Percentiles rank a stretch among this genome's conserved stretches.
Evolutionary conservation across 768 basidiomycete species (phyloP).

Genomic region (Russula ochroleuca): DNA sequence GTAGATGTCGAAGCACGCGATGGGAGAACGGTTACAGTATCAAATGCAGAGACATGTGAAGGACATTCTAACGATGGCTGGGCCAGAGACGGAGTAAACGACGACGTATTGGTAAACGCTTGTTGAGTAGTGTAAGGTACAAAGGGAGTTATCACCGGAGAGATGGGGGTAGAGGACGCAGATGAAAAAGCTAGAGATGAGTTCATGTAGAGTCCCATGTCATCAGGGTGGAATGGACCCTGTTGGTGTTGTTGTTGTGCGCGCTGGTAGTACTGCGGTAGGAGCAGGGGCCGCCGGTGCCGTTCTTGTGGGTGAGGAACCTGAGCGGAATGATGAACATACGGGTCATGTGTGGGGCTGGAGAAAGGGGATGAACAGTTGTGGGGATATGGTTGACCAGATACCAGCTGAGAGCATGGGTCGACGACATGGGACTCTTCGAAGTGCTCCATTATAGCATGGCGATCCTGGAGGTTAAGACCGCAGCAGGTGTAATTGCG

Average conservation of each 20-base stretch:
- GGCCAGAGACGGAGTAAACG: constrained; percentile 26
- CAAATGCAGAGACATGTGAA: constrained; percentile 46
- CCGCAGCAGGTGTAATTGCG: constrained; percentile 89
- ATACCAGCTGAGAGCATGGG: constrained; percentile 34
- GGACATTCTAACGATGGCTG: constrained; percentile 31
- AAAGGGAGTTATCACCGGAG: constrained; percentile 42
- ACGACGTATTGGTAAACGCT: no score
- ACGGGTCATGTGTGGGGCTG: constrained; percentile 22
- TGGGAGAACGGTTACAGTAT: constrained; percentile 51
- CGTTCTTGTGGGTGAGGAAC: constrained; percentile 28
- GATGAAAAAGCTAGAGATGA: constrained; percentile 35
- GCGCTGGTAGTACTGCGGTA: constrained; percentile 27
- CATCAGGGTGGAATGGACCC: constrained; percentile 63
- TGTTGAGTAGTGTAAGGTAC: constrained; percentile 31
- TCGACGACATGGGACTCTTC: constrained; percentile 82
- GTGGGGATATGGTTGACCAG: constrained; percentile 22
- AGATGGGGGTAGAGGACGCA: constrained; percentile 41
- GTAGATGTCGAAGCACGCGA: constrained; percentile 37
- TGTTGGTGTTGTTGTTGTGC: constrained; percentile 35
- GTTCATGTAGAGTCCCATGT: constrained; percentile 82
- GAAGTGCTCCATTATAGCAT: constrained; percentile 87
- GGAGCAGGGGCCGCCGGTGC: no score
- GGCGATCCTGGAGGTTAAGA: constrained; percentile 65
- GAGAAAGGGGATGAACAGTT: constrained; percentile 12
- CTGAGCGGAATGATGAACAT: constrained; percentile 19